These are phyloP conservation scores for Caryocar brasiliense DNA, from an alignment of 441 rosid genomes.

Conservation along the genomic window DNA sequence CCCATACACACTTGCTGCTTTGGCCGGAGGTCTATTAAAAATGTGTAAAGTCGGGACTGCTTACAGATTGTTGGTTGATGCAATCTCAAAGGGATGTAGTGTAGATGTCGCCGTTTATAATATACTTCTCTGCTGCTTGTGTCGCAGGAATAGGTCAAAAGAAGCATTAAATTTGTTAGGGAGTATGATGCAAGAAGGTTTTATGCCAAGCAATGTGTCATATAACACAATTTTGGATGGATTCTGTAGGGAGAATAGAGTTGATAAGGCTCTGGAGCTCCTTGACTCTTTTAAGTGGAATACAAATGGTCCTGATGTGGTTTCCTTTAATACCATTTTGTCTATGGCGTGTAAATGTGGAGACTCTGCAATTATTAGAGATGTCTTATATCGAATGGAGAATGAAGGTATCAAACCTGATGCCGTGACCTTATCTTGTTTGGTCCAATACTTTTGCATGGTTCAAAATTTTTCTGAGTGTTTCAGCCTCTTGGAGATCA, in stretches of 20 bases:
- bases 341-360: slow-evolving; percentile 24
- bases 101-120: slow-evolving; percentile 28
- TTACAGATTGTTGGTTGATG: slow-evolving; percentile 13
- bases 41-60: slow-evolving; percentile 17
- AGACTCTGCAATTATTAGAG: slow-evolving; percentile 13
- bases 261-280: slow-evolving; percentile 21
- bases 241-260: slow-evolving; percentile 20
- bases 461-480: slow-evolving; percentile 17
- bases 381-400: slow-evolving; percentile 20
- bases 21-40: slow-evolving; percentile 27
- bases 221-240: slow-evolving; percentile 29
- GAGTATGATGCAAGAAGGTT: slow-evolving; percentile 18
- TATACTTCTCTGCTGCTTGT: slow-evolving; percentile 23
- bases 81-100: slow-evolving; percentile 14
- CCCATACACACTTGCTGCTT: slow-evolving; percentile 24
- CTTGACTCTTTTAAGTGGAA: slow-evolving; percentile 26
- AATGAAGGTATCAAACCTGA: slow-evolving; percentile 14
- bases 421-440: slow-evolving; percentile 18
- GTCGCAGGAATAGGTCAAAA: slow-evolving; percentile 14
- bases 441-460: slow-evolving; percentile 21
- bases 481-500: slow-evolving; percentile 15
- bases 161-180: slow-evolving; percentile 26
- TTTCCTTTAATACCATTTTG: slow-evolving; percentile 30
- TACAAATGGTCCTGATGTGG: slow-evolving; percentile 23
- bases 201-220: slow-evolving; percentile 23